Base-by-base conservation (phyloP, 2,329 filamentous ascomycete species). In the Aspergillus pseudotamarii region DNA sequence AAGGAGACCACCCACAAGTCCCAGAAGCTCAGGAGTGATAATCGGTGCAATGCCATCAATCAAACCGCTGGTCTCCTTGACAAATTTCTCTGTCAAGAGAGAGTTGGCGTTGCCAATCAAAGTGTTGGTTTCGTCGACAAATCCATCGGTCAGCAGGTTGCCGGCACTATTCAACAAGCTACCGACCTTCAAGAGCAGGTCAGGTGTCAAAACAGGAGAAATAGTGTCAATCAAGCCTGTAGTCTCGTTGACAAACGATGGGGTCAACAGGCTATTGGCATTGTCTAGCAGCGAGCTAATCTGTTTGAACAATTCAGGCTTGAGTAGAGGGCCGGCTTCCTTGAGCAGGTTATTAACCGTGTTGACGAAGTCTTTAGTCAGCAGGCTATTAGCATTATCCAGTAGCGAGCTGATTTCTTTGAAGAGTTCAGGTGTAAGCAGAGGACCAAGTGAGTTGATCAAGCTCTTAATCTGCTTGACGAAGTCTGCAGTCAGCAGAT, bases 401-500 rank as follows among this genome's bases (percentile, higher is more conserved):
- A 74, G 63, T 2, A 75, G 63, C 6, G 59, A 63, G 61, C 60
- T 66, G 36, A 75, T 64, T 48, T 73, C 62, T 60, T 70, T 70
- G 63, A 73, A 61, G 4, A 72, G 56, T 8, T 67, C 65, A 9
- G 69, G 71, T 2, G 66, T 74, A 11, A 74, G 57, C 9, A 70
- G 51, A 34, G 71, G 70, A n/a, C 64, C 69, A 34, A 71, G 70
- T 11, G 64, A 60, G 12, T 65, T 62, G 48, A 74, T 69, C 19
- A 74, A 59, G 8, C 57, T 56, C 46, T 65, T 62, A 14, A 65
- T 69, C 64, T 76, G 64, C 56, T 78, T 66, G 59, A 76, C 64
- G 64, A 75, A 65, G 30, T 74, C 65, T 64, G 73, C 63, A 19
- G 73, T 68, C 71, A 77, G 66, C 59, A 77, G 59, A 65, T 70